Evolutionary conservation across 2,329 filamentous ascomycete species (phyloP), one percentile per base, ranked within the genome.

Genomic region (Sporothrix schenckii): DNA sequence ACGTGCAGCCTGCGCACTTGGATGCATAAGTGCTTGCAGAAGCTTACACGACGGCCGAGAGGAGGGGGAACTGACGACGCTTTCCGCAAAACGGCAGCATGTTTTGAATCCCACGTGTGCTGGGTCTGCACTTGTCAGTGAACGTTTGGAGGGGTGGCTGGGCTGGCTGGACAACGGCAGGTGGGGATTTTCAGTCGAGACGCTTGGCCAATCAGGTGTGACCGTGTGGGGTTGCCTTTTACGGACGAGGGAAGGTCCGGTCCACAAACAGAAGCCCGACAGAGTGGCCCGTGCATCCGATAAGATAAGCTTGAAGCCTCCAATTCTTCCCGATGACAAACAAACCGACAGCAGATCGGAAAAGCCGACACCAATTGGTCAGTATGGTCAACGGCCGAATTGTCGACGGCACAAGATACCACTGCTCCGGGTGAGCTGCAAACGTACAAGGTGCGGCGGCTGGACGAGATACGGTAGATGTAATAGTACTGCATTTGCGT

Each of bases 91-190:
- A 49, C 50, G 60, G 53, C 34, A 60, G 52, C 61, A 53, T 69
- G 66, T 69, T 71, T 71, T 69, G 60, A 52, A 66, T 69, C 70
- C 66, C 70, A 69, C 49, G 60, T 65, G 30, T 50, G 11, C 49
- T 47, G 19, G 19, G n/a, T 19, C 19, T 50, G 27, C 44, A 50
- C 39, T 27, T 34, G 27, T 27, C 58, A 47, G 58, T 47, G n/a
- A 16, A n/a, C 7, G 16, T n/a, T 34, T 65, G 60, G 61, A 66
- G 61, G 61, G 61, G 61, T 71, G 65, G 65, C 49, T 68, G 56
- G 66, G 66, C 58, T 68, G 70, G 66, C 70, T 71, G 70, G 70
- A 66, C 65, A 66, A 72, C 58, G 53, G 19, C 13, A 6, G 19
- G 24, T 56, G 63, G 63, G 49, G 21, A 53, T 16, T 47, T n/a